phyloP scores from a whole-genome alignment of 768 basidiomycete genomes.

The Phallus indusiatus region DNA sequence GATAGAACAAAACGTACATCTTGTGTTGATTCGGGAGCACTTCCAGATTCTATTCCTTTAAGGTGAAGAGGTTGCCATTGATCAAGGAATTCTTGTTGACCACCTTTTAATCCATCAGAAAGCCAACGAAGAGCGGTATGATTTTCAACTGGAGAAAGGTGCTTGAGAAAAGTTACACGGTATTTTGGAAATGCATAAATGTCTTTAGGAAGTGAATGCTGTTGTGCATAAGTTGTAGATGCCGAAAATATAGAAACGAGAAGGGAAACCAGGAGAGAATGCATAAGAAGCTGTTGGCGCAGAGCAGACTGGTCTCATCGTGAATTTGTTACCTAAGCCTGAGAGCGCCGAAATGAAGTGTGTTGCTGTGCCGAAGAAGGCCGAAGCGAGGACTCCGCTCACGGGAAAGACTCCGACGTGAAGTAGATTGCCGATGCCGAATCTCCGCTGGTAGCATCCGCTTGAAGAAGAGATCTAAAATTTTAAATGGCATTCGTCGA shows the following conservation, averaged over 20 bases:
- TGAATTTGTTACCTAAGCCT: too few species aligned
- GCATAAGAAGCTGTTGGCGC: conserved; percentile 10
- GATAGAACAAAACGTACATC: not conserved
- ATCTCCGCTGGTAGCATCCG: not conserved
- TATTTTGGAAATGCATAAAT: conserved; percentile 76
- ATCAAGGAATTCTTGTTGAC: conserved; percentile 68
- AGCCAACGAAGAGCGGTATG: conserved; percentile 73
- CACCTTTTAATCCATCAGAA: conserved; percentile 58
- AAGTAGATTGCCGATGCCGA: not conserved
- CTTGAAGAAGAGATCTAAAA: not conserved
- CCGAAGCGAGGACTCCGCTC: conserved; percentile 1
- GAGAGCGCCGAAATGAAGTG: not conserved
- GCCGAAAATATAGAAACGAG: not conserved
- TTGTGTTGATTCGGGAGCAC: not conserved
- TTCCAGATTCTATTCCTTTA: not conserved
- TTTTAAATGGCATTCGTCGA: not conserved
- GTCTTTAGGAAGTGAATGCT: conserved; percentile 73
- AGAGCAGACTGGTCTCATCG: too few species aligned
- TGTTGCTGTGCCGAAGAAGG: not conserved
- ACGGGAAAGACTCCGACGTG: not conserved
- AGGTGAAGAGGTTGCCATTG: conserved; percentile 20
- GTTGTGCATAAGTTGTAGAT: conserved; percentile 24
- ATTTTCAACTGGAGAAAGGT: conserved; percentile 56
- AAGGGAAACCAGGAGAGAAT: conserved; percentile 16
- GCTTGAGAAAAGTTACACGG: conserved; percentile 68